A percentile compares a stretch with the other conserved stretches of the same genome.
phyloP scores from a whole-genome alignment of 192 early-diverging fungal genomes.

The Entomortierella lignicola region DNA sequence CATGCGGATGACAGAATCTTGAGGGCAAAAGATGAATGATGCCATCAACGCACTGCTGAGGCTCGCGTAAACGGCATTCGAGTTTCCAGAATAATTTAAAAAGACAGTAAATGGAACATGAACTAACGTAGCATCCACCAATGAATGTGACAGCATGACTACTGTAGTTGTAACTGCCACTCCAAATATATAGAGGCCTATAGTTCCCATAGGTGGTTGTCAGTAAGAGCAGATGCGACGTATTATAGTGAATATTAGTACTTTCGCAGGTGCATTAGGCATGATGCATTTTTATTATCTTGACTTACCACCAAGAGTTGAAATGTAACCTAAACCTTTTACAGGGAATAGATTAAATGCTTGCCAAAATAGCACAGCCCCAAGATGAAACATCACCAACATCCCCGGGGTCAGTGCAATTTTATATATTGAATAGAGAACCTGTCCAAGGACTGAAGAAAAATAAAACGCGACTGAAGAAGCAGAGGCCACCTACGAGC shows the following conservation, averaged over 20 bases:
- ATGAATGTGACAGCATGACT: conserved; percentile 20
- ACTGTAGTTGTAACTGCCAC: conserved; percentile 23
- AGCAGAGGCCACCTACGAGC: conserved; percentile 8
- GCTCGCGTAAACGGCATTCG: conserved; percentile 25
- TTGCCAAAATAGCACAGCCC: conserved; percentile 36
- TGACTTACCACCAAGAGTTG: conserved; percentile 19
- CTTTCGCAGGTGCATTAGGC: too few species aligned
- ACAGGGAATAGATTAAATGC: conserved; percentile 28
- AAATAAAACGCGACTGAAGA: conserved; percentile 45
- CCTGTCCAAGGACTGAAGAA: conserved; percentile 23
- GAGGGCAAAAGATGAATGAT: conserved; percentile 47
- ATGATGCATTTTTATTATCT: conserved; percentile 1
- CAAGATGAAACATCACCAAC: conserved; percentile 42
- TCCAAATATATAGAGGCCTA: conserved; percentile 25
- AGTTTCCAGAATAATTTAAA: conserved; percentile 46
- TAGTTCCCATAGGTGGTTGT: not conserved
- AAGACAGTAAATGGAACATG: conserved; percentile 40
- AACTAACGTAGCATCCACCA: conserved; percentile 7
- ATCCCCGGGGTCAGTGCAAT: conserved; percentile 28
- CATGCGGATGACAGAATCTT: conserved; percentile 44
- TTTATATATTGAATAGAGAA: conserved; percentile 13
- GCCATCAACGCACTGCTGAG: conserved; percentile 42
- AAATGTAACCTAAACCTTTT: conserved; percentile 27
- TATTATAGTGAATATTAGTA: too few species aligned
- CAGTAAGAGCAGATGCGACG: not conserved